phyloP scores from a whole-genome alignment of 1,139 yeast species.

The Yamadazyma trypodendri region DNA sequence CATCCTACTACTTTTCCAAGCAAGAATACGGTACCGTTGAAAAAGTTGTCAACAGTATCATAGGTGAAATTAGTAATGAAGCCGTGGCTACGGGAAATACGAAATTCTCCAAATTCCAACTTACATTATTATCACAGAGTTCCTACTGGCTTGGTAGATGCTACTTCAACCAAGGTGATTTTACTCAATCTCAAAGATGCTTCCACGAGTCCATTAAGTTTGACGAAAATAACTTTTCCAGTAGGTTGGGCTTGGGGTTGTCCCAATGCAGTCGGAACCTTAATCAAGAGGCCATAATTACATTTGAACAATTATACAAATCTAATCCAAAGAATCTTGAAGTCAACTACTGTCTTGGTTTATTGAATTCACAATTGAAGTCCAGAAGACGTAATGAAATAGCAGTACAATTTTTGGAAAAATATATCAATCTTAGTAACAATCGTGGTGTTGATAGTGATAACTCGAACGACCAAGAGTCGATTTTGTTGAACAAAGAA shows the following conservation, averaged over 20 bases:
- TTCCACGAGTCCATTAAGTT: slow-evolving; percentile 71
- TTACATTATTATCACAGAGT: slow-evolving; percentile 65
- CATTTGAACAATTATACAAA: slow-evolving; percentile 74
- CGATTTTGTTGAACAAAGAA: slow-evolving; percentile 46
- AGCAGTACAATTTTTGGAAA: slow-evolving; percentile 69
- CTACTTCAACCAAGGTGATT: slow-evolving; percentile 57
- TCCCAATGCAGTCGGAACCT: slow-evolving; percentile 75
- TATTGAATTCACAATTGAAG: slow-evolving; percentile 58
- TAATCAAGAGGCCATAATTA: slow-evolving; percentile 78
- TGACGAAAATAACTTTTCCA: slow-evolving; percentile 61
- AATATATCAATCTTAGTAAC: slow-evolving; percentile 62
- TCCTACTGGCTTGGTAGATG: slow-evolving; percentile 86
- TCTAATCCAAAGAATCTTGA: slow-evolving; percentile 71
- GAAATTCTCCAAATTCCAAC: slow-evolving; percentile 28
- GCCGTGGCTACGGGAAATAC: slow-evolving; percentile 18
- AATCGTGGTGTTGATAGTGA: slow-evolving; percentile 38
- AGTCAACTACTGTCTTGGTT: slow-evolving; percentile 72
- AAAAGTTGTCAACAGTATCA: slow-evolving; percentile 53
- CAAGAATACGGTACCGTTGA: slow-evolving; percentile 58
- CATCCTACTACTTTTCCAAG: slow-evolving; percentile 59
- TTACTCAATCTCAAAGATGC: slow-evolving; percentile 64
- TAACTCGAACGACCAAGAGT: slow-evolving; percentile 25
- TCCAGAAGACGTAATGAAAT: slow-evolving; percentile 39
- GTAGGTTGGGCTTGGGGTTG: slow-evolving; percentile 84
- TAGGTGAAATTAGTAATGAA: slow-evolving; percentile 29